Evolutionary conservation across 2,329 filamentous ascomycete species (phyloP).

Genomic region (Pseudogymnoascus sp.): DNA sequence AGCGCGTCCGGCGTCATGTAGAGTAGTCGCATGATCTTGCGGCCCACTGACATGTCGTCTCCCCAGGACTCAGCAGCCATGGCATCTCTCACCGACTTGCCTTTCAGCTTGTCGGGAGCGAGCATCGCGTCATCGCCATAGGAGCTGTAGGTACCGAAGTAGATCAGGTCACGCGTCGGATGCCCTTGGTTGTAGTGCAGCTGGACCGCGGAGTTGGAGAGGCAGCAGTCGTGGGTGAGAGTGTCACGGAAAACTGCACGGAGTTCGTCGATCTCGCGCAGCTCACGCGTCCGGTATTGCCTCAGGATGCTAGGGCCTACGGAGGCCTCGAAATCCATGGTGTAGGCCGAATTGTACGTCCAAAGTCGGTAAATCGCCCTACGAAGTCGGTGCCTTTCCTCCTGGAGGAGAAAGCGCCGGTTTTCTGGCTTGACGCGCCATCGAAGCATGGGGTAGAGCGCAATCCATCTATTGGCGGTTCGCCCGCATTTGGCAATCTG

Average conservation of each 20-base stretch:
- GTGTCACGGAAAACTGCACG: slow-evolving; percentile 22
- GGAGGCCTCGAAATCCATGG: slow-evolving; percentile 17
- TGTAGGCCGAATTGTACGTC: slow-evolving; percentile 26
- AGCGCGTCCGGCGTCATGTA: slow-evolving; percentile 7
- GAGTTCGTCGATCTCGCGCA: slow-evolving; percentile 18
- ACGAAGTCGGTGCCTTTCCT: slow-evolving; percentile 23
- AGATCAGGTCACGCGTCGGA: background rate
- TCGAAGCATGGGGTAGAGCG: slow-evolving; percentile 25
- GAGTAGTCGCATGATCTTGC: background rate
- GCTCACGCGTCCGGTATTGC: background rate
- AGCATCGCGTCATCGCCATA: background rate
- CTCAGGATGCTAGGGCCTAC: background rate
- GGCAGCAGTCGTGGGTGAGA: slow-evolving; percentile 22
- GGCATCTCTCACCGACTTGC: slow-evolving; percentile 5
- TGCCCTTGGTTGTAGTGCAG: slow-evolving; percentile 18
- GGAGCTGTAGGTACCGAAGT: slow-evolving; percentile 8
- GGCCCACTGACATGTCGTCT: background rate
- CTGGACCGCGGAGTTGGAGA: slow-evolving; percentile 23
- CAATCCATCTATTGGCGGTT: slow-evolving; percentile 24
- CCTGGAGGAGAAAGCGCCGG: slow-evolving; percentile 21
- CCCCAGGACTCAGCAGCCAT: slow-evolving; percentile 6
- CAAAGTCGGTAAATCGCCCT: slow-evolving; percentile 26
- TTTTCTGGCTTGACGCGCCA: slow-evolving; percentile 25
- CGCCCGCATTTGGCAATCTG: slow-evolving; percentile 25
- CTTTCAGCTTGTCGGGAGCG: background rate